Base-by-base conservation (phyloP, 345 rosid genomes). In the Cardamine resedifolia region DNA sequence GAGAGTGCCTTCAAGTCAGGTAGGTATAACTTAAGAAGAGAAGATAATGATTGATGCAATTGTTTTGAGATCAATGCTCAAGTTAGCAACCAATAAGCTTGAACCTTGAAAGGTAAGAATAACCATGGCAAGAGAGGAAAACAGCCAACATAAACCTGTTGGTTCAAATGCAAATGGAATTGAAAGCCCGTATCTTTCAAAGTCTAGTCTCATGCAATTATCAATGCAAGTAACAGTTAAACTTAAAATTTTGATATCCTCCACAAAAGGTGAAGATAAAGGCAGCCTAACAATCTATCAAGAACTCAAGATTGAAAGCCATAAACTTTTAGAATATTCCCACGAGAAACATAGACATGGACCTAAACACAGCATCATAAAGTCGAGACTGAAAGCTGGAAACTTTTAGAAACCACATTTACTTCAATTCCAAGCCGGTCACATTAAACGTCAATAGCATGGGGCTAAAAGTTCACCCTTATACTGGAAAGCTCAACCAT, bases 401-500 rank as follows among this genome's bases (percentile, higher is more conserved):
- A 65, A n/a, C 44, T 49, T 15, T 58, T 20, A 59, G 24, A 60
- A 66, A 30, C 63, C 63, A 41, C 31, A 52, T 51, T 48, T 23
- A 67, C 16, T 51, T 58, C 68, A 51, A 12, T 58, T 21, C 27
- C n/a, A n/a, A n/a, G 15, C 19, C 1, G 7, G 3, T 30, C 23
- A 15, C 15, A 8, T 31, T 34, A 26, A 48, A 34, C 16, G 10
- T 38, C 58, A 16, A 47, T 47, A 47, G n/a, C 45, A 43, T 12
- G 20, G 6, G 11, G 14, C 19, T 27, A 48, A 57, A 48, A 28
- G 19, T 28, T 20, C 10, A 20, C 67, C 53, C 53, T 28, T 65
- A 83, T 68, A 50, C 74, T 4, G 0, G 74, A 75, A 70, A 84
- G 82, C 75, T 79, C 81, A 53, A 82, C 71, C 55, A 81, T 33